Percentiles rank a stretch among this genome's conserved stretches.
phyloP scores from a whole-genome alignment of 495 filamentous ascomycete species.

The Cryomyces minteri region DNA sequence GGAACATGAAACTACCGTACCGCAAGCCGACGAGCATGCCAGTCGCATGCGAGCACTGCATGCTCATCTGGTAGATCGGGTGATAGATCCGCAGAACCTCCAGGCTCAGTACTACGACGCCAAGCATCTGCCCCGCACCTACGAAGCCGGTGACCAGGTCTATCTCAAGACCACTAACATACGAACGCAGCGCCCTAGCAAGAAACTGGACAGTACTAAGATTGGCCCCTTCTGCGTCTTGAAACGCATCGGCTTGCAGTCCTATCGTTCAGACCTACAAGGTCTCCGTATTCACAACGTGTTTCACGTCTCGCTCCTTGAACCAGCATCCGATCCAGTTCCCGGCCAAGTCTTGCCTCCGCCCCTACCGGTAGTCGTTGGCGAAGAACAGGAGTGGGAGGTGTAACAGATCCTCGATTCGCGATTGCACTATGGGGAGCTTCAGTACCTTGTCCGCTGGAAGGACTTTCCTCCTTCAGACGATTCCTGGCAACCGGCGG shows the following conservation, averaged over 20 bases:
- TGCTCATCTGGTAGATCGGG: conserved; percentile 3
- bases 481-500: too few species aligned
- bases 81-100: conserved; percentile 8
- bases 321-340: neutral
- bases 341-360: neutral
- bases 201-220: too few species aligned
- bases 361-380: neutral
- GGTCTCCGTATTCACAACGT: neutral
- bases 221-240: neutral
- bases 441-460: too few species aligned
- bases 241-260: neutral
- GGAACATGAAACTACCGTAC: too few species aligned
- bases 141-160: conserved; percentile 9
- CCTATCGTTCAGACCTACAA: neutral
- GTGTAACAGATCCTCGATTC: neutral
- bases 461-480: too few species aligned
- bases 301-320: neutral
- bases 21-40: too few species aligned
- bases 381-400: neutral
- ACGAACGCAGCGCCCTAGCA: too few species aligned
- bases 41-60: too few species aligned
- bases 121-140: neutral
- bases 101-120: neutral
- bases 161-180: too few species aligned
- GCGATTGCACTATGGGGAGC: too few species aligned